Evolutionary conservation across 495 filamentous ascomycete genomes (phyloP).

Genomic region (Neurospora sp.): DNA sequence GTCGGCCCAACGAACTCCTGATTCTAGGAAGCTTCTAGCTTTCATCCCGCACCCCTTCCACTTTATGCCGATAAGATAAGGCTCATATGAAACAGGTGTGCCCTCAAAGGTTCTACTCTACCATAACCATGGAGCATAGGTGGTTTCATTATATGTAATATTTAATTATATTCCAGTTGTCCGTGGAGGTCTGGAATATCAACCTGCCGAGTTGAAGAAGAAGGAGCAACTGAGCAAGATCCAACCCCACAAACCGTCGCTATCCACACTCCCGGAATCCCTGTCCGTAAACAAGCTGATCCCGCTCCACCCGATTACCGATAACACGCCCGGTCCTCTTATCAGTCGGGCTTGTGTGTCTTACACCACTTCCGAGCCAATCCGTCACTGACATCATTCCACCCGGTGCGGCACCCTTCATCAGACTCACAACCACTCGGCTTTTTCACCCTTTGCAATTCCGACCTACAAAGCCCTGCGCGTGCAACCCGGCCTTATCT

Average conservation of each 20-base stretch:
- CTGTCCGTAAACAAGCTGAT: background rate
- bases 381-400: slow-evolving; percentile 21
- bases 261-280: background rate
- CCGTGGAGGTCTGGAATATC: background rate
- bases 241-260: background rate
- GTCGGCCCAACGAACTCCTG: background rate
- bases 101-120: no score
- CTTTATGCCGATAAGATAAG: background rate
- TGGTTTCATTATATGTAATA: background rate
- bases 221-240: background rate
- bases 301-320: background rate
- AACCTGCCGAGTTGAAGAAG: background rate
- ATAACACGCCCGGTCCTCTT: background rate
- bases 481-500: background rate
- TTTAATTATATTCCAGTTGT: background rate
- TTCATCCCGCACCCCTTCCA: background rate
- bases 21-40: background rate
- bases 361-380: background rate
- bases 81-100: background rate
- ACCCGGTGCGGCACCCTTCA: background rate
- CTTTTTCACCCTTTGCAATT: background rate
- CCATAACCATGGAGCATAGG: no score
- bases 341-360: no score
- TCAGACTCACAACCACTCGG: background rate
- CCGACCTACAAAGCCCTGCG: background rate